Evolutionary conservation across 73 alveolate genomes (phyloP).

Genomic region (Paramecium octaurelia): DNA sequence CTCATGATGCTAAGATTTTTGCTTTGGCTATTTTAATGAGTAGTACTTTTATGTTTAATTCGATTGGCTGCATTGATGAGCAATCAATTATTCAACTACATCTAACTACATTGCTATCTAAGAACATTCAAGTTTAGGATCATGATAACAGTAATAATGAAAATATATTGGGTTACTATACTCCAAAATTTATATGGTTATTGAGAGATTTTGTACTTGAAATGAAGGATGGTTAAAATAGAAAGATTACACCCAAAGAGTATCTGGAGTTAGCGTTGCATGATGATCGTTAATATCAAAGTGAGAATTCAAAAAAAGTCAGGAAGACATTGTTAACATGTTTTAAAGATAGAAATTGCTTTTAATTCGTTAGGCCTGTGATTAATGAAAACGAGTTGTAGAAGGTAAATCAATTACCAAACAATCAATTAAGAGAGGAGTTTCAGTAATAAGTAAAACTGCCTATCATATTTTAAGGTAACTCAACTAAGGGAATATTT

Average conservation of each 20-base stretch:
- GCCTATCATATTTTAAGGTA: not conserved
- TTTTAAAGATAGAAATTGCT: not conserved
- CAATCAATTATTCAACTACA: conserved; percentile 83
- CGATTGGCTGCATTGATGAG: conserved; percentile 95
- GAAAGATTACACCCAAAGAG: conserved; percentile 79
- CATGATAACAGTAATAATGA: conserved; percentile 45
- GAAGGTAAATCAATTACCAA: not conserved
- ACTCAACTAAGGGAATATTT: not conserved
- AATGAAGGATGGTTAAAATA: conserved; percentile 85
- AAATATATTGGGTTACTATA: conserved; percentile 36
- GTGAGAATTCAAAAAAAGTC: not conserved
- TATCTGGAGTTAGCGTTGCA: conserved; percentile 86
- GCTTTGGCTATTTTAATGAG: conserved; percentile 89
- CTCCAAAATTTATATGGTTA: conserved; percentile 88
- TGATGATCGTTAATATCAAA: conserved; percentile 36
- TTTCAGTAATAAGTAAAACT: not conserved
- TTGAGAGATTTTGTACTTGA: conserved; percentile 93
- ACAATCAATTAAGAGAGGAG: not conserved
- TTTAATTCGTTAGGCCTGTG: not conserved
- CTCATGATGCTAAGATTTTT: conserved; percentile 96
- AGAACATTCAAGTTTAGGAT: conserved; percentile 66
- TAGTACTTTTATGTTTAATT: conserved; percentile 88
- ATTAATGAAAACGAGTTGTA: not conserved
- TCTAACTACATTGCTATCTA: conserved; percentile 92
- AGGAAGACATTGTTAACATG: conserved; percentile 34